Evolutionary conservation across 495 filamentous ascomycete genomes (phyloP), one percentile per base, ranked within the genome.

Genomic region (Cudoniella acicularis): DNA sequence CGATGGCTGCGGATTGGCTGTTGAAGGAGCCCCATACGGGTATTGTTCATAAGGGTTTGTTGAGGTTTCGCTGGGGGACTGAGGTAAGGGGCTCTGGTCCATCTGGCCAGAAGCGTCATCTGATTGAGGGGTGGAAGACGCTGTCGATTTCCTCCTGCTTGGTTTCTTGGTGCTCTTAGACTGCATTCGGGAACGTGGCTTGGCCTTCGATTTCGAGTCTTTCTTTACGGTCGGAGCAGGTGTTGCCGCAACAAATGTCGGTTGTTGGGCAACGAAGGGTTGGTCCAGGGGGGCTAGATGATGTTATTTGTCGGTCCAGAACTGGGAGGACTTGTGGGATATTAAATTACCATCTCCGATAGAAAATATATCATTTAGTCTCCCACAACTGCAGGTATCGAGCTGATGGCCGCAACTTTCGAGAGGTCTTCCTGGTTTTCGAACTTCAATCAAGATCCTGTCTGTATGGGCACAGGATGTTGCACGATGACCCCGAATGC

Each of bases 401-500:
- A 77, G 76, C 0, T 77, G 73, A 67, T 87, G 84, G 42, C 80
- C 80, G 56, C 84, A 87, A 62, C 77, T 81, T 22, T 80, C 75
- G 13, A 85, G 70, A 13, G 85, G 85, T 24, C 85, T 73, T 10
- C 84, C 84, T 0, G 84, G 82, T 59, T 83, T 85, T 17, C 80
- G 82, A 10, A 87, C 83, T 69, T 83, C 80, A 59, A 85, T 71
- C 72, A 87, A 77, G 50, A 85, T 69, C 56, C 84, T 73, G 53
- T 85, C 82, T 25, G 75, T 80, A 66, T 87, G 84, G 16, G 78
- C 73, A 60, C 84, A 87, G 73, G 78, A 81, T 57, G 83, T 81
- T n/a, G 84, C 84, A 45, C 84, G 77, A 68, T 87, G 85, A 30
- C 85, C 85, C 16, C 82, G 80, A 60, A 87, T 81, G 61, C 85